Evolutionary conservation across 345 rosid species (phyloP), one percentile per base, ranked within the genome.

Genomic region (Pistacia vera): DNA sequence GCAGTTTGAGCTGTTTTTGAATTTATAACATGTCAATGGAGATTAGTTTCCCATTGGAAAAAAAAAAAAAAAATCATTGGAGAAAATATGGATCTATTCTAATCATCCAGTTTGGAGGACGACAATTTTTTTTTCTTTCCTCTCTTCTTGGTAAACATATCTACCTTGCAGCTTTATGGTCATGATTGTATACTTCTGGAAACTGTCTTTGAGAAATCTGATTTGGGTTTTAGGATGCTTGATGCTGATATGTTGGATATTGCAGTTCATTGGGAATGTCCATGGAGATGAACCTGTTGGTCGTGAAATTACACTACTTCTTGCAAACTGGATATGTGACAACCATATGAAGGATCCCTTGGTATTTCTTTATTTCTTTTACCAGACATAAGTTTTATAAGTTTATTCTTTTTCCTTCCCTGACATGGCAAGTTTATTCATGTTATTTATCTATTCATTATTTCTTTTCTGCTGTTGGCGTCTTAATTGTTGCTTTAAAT

Each of bases 231-330:
- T 62, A 65, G 56, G 68, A 48, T 64, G 38, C 74, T 76, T 59
- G 65, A 8, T 70, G 72, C 78, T 74, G 66, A 72, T 70, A 61
- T 70, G 35, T 56, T 54, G 63, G 76, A 74, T 66, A 57, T 81
- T 48, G 74, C 92, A 93, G 99, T 93, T 82, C 79, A 84, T 96
- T 78, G 98, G 99, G 66, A 96, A 96, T 85, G 97, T 93, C 68
- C 98, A 93, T 75, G 98, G 98, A 59, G 97, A 96, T 78, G 97
- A 96, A 81, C 99, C 99, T 75, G 95, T 92, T 20, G 97, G 98
- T 48, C 95, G 97, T 68, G 99, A 96, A 82, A 90, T 96, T 79
- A 84, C 89, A 35, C 1, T 96, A 25, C 83, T 76, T 75, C 97
- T 96, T 69, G 97, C 95, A 25, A 93, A 92, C 81, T 96, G 97